These are phyloP conservation scores for Ophiocordyceps camponoti-rufipedis DNA, from an alignment of 2,329 filamentous ascomycete species.

Conservation along the genomic window DNA sequence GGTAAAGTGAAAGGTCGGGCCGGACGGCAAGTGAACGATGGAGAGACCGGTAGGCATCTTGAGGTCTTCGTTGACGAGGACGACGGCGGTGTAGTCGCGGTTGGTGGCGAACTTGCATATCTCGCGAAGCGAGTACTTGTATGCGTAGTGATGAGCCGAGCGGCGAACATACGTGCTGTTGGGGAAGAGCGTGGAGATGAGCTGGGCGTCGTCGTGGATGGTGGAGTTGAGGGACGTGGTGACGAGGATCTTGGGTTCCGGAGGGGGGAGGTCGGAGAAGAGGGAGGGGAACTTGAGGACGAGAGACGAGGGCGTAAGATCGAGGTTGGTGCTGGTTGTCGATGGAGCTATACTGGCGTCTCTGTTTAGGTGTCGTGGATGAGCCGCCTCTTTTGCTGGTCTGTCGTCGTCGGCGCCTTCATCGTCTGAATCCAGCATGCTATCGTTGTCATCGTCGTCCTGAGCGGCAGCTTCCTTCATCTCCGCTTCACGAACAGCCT, in stretches of 20 bases:
- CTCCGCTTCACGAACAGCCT: slow-evolving; percentile 25
- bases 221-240: slow-evolving; percentile 83
- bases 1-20: slow-evolving; percentile 84
- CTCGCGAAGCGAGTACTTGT: slow-evolving; percentile 86
- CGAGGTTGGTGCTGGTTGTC: slow-evolving; percentile 44
- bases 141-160: slow-evolving; percentile 62
- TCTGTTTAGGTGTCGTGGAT: slow-evolving; percentile 24
- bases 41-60: slow-evolving; percentile 73
- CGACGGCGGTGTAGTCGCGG: slow-evolving; percentile 63
- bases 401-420: slow-evolving; percentile 32
- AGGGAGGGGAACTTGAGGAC: slow-evolving; percentile 43
- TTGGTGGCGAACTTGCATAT: slow-evolving; percentile 74
- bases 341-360: slow-evolving; percentile 37
- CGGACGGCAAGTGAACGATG: slow-evolving; percentile 64
- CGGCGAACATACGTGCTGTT: slow-evolving; percentile 76
- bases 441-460: slow-evolving; percentile 47
- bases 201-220: slow-evolving; percentile 64
- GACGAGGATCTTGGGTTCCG: slow-evolving; percentile 68
- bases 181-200: slow-evolving; percentile 69
- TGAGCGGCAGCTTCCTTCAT: slow-evolving; percentile 22
- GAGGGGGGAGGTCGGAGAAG: slow-evolving; percentile 39
- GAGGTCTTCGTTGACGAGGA: slow-evolving; percentile 75
- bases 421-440: slow-evolving; percentile 56
- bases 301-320: slow-evolving; percentile 41
- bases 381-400: slow-evolving; percentile 23